phyloP scores from a whole-genome alignment of 176 grass and related monocot genomes.

The Guadua angustifolia region DNA sequence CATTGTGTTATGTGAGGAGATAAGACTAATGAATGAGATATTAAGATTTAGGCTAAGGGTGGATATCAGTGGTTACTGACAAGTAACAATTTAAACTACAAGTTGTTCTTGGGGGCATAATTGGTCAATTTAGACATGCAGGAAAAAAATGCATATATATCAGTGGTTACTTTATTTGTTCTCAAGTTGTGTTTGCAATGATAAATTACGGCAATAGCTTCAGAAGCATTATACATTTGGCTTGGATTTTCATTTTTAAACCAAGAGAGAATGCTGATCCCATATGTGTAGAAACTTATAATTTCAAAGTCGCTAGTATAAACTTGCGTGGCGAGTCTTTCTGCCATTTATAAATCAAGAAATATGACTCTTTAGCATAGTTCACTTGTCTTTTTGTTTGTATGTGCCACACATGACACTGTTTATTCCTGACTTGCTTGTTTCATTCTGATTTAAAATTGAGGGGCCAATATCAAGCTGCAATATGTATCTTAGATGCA shows the following conservation, averaged over 20 bases:
- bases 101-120: too few relatives aligned
- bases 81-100: conserved; percentile 16
- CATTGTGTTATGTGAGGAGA: conserved; percentile 8
- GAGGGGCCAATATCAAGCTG: neutral
- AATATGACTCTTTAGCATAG: conserved; percentile 6
- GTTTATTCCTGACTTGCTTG: neutral
- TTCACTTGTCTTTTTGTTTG: neutral
- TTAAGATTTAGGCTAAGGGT: neutral
- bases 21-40: neutral
- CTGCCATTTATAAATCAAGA: conserved; percentile 17
- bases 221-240: neutral
- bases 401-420: neutral
- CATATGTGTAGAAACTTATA: conserved; percentile 13
- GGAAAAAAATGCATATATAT: too few relatives aligned
- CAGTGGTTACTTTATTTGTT: too few relatives aligned
- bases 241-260: conserved; percentile 36
- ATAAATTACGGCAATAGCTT: neutral
- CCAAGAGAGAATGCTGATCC: neutral
- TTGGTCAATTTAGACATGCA: too few relatives aligned
- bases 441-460: conserved; percentile 31
- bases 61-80: neutral
- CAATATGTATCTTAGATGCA: conserved; percentile 1
- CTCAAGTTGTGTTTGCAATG: too few relatives aligned
- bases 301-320: conserved; percentile 15
- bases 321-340: conserved; percentile 6